Evolutionary conservation across 2,329 filamentous ascomycete species (phyloP), one percentile per base, ranked within the genome.

Genomic region (Blastomyces gilchristii): DNA sequence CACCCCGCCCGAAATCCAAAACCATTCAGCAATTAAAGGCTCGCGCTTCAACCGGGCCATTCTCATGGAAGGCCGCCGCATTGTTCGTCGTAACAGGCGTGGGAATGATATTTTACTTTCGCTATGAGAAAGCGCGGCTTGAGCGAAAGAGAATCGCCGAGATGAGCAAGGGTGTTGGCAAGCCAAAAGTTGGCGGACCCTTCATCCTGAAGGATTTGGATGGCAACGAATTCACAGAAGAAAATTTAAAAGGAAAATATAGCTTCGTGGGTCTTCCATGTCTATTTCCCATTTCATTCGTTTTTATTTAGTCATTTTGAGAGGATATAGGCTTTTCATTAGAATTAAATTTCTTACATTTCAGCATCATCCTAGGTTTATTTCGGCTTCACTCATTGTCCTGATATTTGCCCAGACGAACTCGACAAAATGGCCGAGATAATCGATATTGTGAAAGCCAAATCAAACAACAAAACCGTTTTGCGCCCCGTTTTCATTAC

Each of bases 391-490:
- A 93, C 91, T 9, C 92, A 97, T 77, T 99, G 94, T 75, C 94
- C 94, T 31, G 94, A 99, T 75, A 99, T 99, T 74, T 99, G 94
- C 80, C 94, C 94, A 43, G 94, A 99, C 73, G 94, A 99, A 78
- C 87, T 99, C 70, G 94, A 99, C 80, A 99, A 99, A 81, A 97
- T 99, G 92, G 90, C 93, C n/a, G 82, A 83, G 64, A 96, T 97
- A 85, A 88, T 95, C 72, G 91, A 99, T 73, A 80, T 80, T 64
- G 82, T 87, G 61, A 73, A 75, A 64, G 74, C 72, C 47, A 71
- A 68, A 53, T 75, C 75, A 25, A 71, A 71, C 57, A 73, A 72
- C 41, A 71, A 74, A 60, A 72, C 75, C 63, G 65, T 81, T 59
- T 78, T 97, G 68, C 80, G 87, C 39, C 90, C 93, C 37, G 82